These are phyloP conservation scores for Pelargonium citronellum DNA, from an alignment of 441 rosid species.

Conservation along the genomic window DNA sequence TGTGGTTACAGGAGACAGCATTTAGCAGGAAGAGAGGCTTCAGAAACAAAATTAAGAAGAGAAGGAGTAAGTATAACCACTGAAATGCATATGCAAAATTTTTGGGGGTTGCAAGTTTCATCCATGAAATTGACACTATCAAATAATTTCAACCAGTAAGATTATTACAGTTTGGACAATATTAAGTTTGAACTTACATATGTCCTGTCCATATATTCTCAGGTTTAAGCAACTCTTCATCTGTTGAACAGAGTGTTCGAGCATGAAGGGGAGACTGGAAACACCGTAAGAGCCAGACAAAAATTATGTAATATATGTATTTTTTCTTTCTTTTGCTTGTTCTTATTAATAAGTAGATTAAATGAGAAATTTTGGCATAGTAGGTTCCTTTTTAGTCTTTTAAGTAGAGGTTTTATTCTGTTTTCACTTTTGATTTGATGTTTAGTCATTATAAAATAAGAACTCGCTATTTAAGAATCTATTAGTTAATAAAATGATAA, in stretches of 20 bases:
- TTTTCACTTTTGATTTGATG: background rate
- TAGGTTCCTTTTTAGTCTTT: no score
- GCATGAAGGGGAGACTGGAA: background rate
- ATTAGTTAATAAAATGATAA: background rate
- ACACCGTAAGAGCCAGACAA: background rate
- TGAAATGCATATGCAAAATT: background rate
- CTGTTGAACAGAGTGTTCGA: slow-evolving; percentile 13
- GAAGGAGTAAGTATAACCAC: slow-evolving; percentile 33
- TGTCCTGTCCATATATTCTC: slow-evolving; percentile 12
- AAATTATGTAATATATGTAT: background rate
- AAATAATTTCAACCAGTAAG: no score
- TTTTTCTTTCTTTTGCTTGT: background rate
- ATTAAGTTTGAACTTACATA: background rate
- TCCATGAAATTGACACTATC: no score
- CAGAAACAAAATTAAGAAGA: slow-evolving; percentile 89
- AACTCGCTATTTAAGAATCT: background rate
- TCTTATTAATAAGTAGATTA: background rate
- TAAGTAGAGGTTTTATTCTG: background rate
- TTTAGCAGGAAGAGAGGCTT: slow-evolving; percentile 93
- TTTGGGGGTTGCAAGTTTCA: background rate
- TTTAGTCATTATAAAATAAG: background rate
- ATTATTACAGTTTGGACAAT: no score
- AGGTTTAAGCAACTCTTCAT: slow-evolving; percentile 23
- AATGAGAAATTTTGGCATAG: background rate
- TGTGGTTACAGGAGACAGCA: slow-evolving; percentile 62